A percentile compares a stretch with the other conserved stretches of the same genome.
These are phyloP conservation scores for Coemansia sp. DNA, from an alignment of 192 early-diverging fungal species.

Conservation along the genomic window DNA sequence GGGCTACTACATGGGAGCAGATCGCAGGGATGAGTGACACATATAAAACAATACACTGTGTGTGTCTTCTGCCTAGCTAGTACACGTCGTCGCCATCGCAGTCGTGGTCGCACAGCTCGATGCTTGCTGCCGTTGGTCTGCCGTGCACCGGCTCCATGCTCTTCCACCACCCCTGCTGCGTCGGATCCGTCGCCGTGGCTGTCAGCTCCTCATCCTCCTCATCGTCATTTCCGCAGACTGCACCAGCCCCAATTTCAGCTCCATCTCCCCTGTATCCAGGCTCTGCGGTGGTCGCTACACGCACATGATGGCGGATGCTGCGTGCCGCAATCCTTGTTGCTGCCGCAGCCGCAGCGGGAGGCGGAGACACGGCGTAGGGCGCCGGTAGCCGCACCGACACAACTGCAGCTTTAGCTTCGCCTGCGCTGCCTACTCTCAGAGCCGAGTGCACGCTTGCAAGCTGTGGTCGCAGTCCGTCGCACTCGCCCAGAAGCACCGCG, in stretches of 20 bases:
- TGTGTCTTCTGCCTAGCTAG: not conserved
- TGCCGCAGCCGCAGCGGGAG: not conserved
- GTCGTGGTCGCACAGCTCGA: slow-evolving; percentile 15
- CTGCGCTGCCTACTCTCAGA: not conserved
- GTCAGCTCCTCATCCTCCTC: not conserved
- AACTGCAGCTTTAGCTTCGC: not conserved
- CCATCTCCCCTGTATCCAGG: too few species aligned
- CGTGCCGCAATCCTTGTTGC: not conserved
- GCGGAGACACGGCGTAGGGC: not conserved
- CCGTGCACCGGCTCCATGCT: not conserved
- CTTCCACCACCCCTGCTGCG: slow-evolving; percentile 7
- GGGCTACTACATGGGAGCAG: too few species aligned
- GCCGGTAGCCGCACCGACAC: not conserved
- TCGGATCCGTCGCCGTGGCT: not conserved
- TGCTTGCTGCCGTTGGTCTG: not conserved
- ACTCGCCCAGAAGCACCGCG: slow-evolving; percentile 4
- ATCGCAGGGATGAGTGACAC: too few species aligned
- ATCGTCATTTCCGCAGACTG: not conserved
- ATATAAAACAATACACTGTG: too few species aligned
- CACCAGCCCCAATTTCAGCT: too few species aligned
- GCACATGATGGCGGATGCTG: too few species aligned
- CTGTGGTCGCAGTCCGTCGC: slow-evolving; percentile 10
- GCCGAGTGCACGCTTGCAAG: slow-evolving; percentile 13
- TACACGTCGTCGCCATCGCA: slow-evolving; percentile 2
- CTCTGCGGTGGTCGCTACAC: too few species aligned